Evolutionary conservation across 2,329 filamentous ascomycete species (phyloP), one percentile per base, ranked within the genome.

Genomic region (Talaromyces sp.): DNA sequence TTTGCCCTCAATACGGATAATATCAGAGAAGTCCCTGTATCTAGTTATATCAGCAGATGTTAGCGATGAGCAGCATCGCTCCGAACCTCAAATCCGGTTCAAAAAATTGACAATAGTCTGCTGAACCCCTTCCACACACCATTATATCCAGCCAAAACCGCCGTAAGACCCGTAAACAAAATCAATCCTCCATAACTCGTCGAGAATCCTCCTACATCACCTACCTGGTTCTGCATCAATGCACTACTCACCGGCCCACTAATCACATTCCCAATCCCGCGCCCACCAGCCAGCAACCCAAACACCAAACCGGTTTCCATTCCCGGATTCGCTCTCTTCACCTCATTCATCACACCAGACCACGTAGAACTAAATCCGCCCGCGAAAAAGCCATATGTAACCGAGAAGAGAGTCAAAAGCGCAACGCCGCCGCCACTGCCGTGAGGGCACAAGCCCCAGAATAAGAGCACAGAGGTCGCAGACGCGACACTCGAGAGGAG

Each of bases 371-470:
- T 85, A 71, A 87, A 90, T 0, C 85, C 84, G 0, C 87, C 86
- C 0, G 87, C 87, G 63, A 89, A 90, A 68, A 90, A 80, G 0
- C 88, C 88, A 70, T 88, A 90, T 4, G 83, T 77, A 19, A 88
- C 74, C 39, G 87, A 85, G 73, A 88, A 90, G 8, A 85, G 68
- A 27, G 87, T 84, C 37, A 90, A 73, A 3, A 87, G 75, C 0
- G 14, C 45, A 24, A 81, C 80, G 27, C 65, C 16, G 67, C 68
- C 9, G 57, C 58, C 3, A 22, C 7, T 5, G 1, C 27, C 7
- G 7, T 85, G 82, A 9, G 48, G 48, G 9, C 48, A 52, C 0
- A 86, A 70, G 3, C 87, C 88, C 88, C 88, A 90, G 24, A 90
- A 75, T 11, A 89, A 72, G 24, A 90, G 82, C 0, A 83, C 84